Evolutionary conservation across 805 yeast genomes (phyloP), one percentile per base, ranked within the genome.

Genomic region (Myxozyma vanderwaltii): DNA sequence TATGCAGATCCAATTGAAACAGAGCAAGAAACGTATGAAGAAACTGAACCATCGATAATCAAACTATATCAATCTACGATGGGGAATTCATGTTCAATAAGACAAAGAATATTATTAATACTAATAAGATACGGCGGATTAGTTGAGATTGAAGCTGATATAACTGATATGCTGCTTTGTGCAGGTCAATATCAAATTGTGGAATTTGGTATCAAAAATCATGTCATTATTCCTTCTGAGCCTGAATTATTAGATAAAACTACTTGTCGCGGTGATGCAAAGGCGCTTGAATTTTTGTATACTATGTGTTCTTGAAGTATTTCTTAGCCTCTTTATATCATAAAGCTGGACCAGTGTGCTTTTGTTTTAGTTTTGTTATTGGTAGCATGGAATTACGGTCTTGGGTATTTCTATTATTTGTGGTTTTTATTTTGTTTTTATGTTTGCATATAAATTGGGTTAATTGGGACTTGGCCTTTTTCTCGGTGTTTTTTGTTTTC

Each of bases 221-320:
- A 43, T 3, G 55, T 15, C 7, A 48, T 60, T 26, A 35, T 48
- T 19, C 49, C 49, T 15, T 21, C 24, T 4, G 62, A 60, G 31
- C 48, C 58, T 5, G 64, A 51, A 21, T 21, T 60, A n/a, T 41
- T 57, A 51, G 61, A 57, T 5, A 49, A 26, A 41, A 50, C 41
- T 8, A 44, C 56, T 4, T 49, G 58, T 40, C 51, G 64, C n/a
- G 62, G 61, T 2, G 59, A 60, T 23, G 39, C 36, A 10, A 23
- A 29, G 41, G 64, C 62, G 15, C 35, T 57, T 43, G 54, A 43
- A n/a, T 51, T 59, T 51, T 29, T 59, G 58, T 53, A 54, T 27
- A 13, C 41, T 21, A 38, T 45, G 41, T 41, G 44, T 19, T 19
- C 27, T 41, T 41, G 21, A 23, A 8, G 7, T n/a, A 12, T n/a